Conservation (phyloP, 768 basidiomycete genomes). For the Boletus reticuloceps region DNA sequence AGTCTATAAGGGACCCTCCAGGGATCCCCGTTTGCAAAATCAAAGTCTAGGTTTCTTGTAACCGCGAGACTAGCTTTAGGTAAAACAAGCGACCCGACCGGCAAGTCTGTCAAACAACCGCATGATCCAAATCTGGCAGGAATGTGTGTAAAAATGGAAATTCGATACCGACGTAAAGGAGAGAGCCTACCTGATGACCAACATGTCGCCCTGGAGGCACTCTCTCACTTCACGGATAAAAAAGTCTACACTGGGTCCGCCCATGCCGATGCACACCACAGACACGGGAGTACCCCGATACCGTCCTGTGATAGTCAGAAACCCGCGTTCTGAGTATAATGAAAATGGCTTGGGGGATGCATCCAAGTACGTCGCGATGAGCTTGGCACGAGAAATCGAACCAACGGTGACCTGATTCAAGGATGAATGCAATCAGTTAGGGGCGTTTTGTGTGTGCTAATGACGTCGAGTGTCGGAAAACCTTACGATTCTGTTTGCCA, state of each 20-base stretch:
- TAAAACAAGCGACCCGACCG: slow-evolving; percentile 74
- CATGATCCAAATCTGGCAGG: slow-evolving; percentile 72
- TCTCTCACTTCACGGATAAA: slow-evolving; percentile 81
- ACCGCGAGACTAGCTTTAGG: slow-evolving; percentile 68
- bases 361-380: slow-evolving; percentile 62
- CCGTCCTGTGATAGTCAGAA: slow-evolving; percentile 67
- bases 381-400: slow-evolving; percentile 60
- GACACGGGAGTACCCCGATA: slow-evolving; percentile 64
- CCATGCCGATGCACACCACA: slow-evolving; percentile 83
- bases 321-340: slow-evolving; percentile 71
- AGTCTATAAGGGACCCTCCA: slow-evolving; percentile 55
- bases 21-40: slow-evolving; percentile 51
- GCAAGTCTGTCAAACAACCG: slow-evolving; percentile 63
- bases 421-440: slow-evolving; percentile 1
- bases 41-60: slow-evolving; percentile 73
- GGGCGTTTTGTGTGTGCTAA: too few species aligned
- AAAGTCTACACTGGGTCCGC: slow-evolving; percentile 79
- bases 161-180: not conserved
- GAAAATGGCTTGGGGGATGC: slow-evolving; percentile 56
- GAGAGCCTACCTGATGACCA: slow-evolving; percentile 43
- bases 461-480: not conserved
- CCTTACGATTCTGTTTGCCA: slow-evolving; percentile 75
- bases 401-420: slow-evolving; percentile 67
- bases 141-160: not conserved
- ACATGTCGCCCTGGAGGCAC: slow-evolving; percentile 60